These are phyloP conservation scores for Setaria viridis DNA, from an alignment of 202 grass and related monocot species.

Conservation along the genomic window DNA sequence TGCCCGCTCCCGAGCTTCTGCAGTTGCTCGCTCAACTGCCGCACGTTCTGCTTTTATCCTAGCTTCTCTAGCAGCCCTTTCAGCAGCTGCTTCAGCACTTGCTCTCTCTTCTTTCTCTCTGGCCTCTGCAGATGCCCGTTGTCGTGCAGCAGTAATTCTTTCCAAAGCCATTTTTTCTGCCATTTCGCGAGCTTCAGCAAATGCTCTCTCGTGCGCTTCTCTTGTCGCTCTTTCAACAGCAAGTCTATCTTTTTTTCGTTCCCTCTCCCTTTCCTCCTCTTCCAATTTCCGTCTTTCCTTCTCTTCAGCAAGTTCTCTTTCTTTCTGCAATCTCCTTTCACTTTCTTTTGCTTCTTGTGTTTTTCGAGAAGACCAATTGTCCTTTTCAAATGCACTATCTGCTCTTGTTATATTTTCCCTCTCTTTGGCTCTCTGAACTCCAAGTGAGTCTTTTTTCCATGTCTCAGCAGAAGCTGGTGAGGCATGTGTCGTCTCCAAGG, in stretches of 20 bases:
- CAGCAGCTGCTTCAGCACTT: slow-evolving; percentile 47
- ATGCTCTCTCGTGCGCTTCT: slow-evolving; percentile 71
- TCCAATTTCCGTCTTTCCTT: slow-evolving; percentile 58
- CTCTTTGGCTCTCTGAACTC: slow-evolving; percentile 44
- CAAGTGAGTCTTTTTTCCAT: slow-evolving; percentile 41
- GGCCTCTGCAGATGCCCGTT: slow-evolving; percentile 72
- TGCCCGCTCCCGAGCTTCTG: slow-evolving; percentile 87
- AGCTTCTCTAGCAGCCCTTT: slow-evolving; percentile 66
- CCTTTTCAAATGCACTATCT: slow-evolving; percentile 49
- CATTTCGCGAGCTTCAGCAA: slow-evolving; percentile 77
- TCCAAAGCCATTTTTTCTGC: slow-evolving; percentile 81
- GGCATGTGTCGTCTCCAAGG: slow-evolving; percentile 30
- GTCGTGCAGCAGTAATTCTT: slow-evolving; percentile 72
- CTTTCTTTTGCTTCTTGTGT: slow-evolving; percentile 68
- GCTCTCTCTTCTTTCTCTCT: slow-evolving; percentile 73
- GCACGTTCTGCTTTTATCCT: slow-evolving; percentile 85
- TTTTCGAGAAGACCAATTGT: slow-evolving; percentile 40
- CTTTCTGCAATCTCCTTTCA: slow-evolving; percentile 44
- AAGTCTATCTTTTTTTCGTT: slow-evolving; percentile 71
- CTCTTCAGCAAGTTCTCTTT: slow-evolving; percentile 54
- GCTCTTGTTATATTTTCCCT: slow-evolving; percentile 23
- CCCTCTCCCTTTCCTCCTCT: slow-evolving; percentile 70
- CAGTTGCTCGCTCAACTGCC: slow-evolving; percentile 86
- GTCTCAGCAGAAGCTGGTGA: slow-evolving; percentile 43
- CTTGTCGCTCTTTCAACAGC: slow-evolving; percentile 89